A percentile compares a stretch with the other conserved stretches of the same genome.
Conservation (phyloP, 129 eudicot genomes). For the Deinandra increscens region DNA sequence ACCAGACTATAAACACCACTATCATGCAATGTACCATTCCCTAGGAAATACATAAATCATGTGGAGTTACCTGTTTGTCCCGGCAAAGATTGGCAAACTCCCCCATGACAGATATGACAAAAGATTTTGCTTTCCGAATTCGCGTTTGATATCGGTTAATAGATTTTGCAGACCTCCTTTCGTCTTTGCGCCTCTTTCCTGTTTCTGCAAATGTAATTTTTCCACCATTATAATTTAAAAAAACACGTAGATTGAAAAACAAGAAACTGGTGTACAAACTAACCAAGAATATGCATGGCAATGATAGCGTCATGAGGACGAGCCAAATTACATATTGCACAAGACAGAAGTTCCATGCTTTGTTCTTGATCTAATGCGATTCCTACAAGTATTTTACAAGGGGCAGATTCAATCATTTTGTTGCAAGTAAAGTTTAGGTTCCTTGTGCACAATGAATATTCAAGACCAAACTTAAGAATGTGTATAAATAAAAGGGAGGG, state of each 20-base stretch:
- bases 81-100: slow-evolving; percentile 65
- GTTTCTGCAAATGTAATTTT: slow-evolving; percentile 34
- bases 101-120: slow-evolving; percentile 70
- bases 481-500: slow-evolving; percentile 21
- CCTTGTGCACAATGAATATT: slow-evolving; percentile 23
- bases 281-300: slow-evolving; percentile 81
- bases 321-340: slow-evolving; percentile 61
- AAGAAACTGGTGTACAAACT: slow-evolving; percentile 22
- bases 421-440: slow-evolving; percentile 16
- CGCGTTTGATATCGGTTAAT: slow-evolving; percentile 45
- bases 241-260: not conserved
- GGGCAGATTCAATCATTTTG: slow-evolving; percentile 42
- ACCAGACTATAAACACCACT: too few relatives aligned
- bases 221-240: not conserved
- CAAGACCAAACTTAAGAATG: slow-evolving; percentile 26
- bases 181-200: slow-evolving; percentile 26
- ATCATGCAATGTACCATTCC: too few relatives aligned
- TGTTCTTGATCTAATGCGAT: slow-evolving; percentile 57
- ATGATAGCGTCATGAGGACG: slow-evolving; percentile 63
- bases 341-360: slow-evolving; percentile 59
- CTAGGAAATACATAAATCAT: not conserved
- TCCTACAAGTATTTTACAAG: slow-evolving; percentile 64
- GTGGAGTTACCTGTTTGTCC: slow-evolving; percentile 46
- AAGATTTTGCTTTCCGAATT: slow-evolving; percentile 71
- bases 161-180: slow-evolving; percentile 29